These are phyloP conservation scores for Fusarium musae DNA, from an alignment of 2,329 filamentous ascomycete genomes.

Conservation along the genomic window DNA sequence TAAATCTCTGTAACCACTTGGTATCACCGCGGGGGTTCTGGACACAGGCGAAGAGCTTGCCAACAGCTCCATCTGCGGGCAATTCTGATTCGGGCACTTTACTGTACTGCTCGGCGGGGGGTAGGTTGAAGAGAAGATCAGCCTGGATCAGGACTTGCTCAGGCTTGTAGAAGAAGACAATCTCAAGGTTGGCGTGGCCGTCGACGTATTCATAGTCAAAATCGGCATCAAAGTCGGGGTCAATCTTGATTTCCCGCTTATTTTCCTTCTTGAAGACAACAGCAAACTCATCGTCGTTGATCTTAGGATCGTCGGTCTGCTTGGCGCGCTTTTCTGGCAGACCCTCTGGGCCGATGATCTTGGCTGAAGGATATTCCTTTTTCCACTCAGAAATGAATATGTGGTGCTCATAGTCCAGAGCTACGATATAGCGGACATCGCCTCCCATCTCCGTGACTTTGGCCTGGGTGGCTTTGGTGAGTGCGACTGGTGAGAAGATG, in stretches of 20 bases:
- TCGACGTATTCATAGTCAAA: conserved; percentile 89
- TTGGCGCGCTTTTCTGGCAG: conserved; percentile 83
- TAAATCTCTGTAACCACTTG: conserved; percentile 81
- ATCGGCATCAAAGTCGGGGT: conserved; percentile 83
- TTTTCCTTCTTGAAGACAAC: conserved; percentile 73
- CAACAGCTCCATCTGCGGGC: conserved; percentile 51
- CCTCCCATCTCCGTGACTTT: conserved; percentile 74
- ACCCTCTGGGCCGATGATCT: conserved; percentile 83
- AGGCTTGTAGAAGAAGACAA: conserved; percentile 87
- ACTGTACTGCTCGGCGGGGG: conserved; percentile 87
- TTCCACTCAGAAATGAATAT: conserved; percentile 92
- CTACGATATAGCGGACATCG: conserved; percentile 84
- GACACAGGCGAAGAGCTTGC: conserved; percentile 61
- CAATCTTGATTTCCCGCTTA: conserved; percentile 65
- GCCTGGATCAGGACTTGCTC: conserved; percentile 85
- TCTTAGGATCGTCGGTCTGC: conserved; percentile 58
- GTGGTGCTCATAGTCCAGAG: conserved; percentile 93
- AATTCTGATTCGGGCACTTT: conserved; percentile 60
- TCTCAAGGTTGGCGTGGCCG: conserved; percentile 83
- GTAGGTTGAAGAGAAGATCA: conserved; percentile 92
- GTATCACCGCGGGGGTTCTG: conserved; percentile 72
- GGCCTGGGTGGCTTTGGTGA: conserved; percentile 78
- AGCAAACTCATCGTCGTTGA: conserved; percentile 67
- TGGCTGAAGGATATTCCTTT: conserved; percentile 78
- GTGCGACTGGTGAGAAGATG: conserved; percentile 90